A percentile compares a stretch with the other conserved stretches of the same genome.
Evolutionary conservation across 495 filamentous ascomycete genomes (phyloP).

Genomic region (Podospora fimiseda): DNA sequence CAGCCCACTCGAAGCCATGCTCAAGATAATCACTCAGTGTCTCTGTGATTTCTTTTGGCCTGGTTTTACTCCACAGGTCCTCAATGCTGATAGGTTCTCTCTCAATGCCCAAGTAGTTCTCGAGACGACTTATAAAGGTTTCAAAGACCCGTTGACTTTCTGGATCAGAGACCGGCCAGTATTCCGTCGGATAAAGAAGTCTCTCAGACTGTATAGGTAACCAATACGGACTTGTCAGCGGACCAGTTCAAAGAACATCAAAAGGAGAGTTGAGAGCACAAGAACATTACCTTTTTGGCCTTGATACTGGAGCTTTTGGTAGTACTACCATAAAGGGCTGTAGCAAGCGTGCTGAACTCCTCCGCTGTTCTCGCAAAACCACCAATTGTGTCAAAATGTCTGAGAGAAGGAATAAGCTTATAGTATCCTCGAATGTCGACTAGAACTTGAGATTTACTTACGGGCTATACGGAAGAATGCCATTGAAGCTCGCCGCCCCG

Average conservation of each 20-base stretch:
- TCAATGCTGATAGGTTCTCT: constrained; percentile 1
- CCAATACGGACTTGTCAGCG: neutral
- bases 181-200: constrained; percentile 7
- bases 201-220: neutral
- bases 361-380: neutral
- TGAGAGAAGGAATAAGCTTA: neutral
- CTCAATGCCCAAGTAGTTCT: neutral
- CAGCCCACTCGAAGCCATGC: constrained; percentile 5
- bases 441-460: neutral
- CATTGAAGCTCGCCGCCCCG: neutral
- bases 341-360: neutral
- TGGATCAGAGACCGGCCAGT: neutral
- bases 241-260: too few species aligned
- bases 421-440: neutral
- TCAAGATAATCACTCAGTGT: constrained; percentile 4
- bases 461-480: constrained; percentile 4
- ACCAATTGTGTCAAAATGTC: constrained; percentile 4
- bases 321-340: neutral
- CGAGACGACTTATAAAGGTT: neutral
- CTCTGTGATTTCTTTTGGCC: neutral
- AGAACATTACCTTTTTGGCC: neutral
- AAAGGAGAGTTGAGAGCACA: neutral
- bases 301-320: neutral
- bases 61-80: neutral
- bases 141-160: constrained; percentile 3